Conservation (phyloP, 1,139 yeast species). For the Saccharomycopsis hybrid region DNA sequence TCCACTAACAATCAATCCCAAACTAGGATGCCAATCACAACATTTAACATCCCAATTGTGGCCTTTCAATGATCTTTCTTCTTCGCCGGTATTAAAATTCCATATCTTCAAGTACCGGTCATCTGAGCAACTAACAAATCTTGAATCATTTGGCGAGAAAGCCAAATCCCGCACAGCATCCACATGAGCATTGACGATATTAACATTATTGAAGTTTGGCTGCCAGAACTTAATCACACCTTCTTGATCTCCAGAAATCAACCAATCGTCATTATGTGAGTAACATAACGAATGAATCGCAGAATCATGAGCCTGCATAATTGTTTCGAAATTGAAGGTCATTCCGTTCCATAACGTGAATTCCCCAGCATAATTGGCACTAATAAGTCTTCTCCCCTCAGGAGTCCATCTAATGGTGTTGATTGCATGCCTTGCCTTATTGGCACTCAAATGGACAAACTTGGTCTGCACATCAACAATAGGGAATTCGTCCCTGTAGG, state of each 20-base stretch:
- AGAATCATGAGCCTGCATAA: slow-evolving; percentile 97
- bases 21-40: slow-evolving; percentile 91
- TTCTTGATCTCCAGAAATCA: slow-evolving; percentile 86
- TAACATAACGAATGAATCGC: slow-evolving; percentile 77
- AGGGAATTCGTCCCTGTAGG: slow-evolving; percentile 46
- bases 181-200: slow-evolving; percentile 65
- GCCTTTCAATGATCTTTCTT: slow-evolving; percentile 75
- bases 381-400: slow-evolving; percentile 84
- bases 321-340: slow-evolving; percentile 92
- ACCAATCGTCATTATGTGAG: slow-evolving; percentile 92
- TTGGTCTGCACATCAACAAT: slow-evolving; percentile 64
- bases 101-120: slow-evolving; percentile 86
- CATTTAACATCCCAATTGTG: slow-evolving; percentile 99
- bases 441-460: slow-evolving; percentile 85
- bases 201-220: slow-evolving; percentile 93
- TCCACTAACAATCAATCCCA: slow-evolving; percentile 81
- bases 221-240: slow-evolving; percentile 95
- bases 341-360: slow-evolving; percentile 96
- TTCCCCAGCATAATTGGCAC: slow-evolving; percentile 91
- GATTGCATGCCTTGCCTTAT: slow-evolving; percentile 87
- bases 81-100: slow-evolving; percentile 88
- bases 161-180: slow-evolving; percentile 83
- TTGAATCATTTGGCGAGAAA: slow-evolving; percentile 84
- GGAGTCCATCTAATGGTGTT: slow-evolving; percentile 95
- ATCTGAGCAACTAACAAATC: slow-evolving; percentile 88